A percentile compares a stretch with the other conserved stretches of the same genome.
phyloP scores from a whole-genome alignment of 768 basidiomycete species.

The Phanerochaete sordida region DNA sequence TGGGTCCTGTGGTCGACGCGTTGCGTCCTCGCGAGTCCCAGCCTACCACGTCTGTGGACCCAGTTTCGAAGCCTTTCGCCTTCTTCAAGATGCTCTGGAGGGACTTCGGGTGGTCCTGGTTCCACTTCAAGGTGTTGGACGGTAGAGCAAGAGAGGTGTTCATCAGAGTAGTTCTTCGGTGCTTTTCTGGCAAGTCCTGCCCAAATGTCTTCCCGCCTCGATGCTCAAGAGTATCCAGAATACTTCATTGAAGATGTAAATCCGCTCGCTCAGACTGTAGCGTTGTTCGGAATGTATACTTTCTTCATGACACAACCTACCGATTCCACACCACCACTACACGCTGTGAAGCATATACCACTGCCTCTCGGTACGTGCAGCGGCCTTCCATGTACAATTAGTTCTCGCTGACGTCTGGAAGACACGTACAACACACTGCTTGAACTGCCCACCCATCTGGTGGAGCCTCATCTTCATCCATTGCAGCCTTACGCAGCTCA shows the following conservation, averaged over 20 bases:
- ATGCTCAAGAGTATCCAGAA: constrained; percentile 37
- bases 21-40: neutral
- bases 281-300: constrained; percentile 67
- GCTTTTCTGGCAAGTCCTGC: constrained; percentile 59
- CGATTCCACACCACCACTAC: constrained; percentile 46
- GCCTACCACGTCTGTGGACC: neutral
- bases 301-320: constrained; percentile 69
- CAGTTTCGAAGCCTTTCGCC: constrained; percentile 45
- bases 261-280: constrained; percentile 53
- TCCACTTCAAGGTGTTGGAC: constrained; percentile 76
- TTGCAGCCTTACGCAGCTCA: constrained; percentile 50
- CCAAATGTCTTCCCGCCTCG: neutral
- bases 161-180: constrained; percentile 51
- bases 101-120: constrained; percentile 66
- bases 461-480: constrained; percentile 35
- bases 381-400: neutral
- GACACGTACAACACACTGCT: constrained; percentile 55
- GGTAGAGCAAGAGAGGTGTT: constrained; percentile 60
- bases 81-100: constrained; percentile 73
- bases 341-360: constrained; percentile 49
- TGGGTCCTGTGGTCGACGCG: neutral
- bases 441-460: constrained; percentile 44
- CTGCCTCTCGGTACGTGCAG: constrained; percentile 53
- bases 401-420: constrained; percentile 23
- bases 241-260: constrained; percentile 45